phyloP scores from a whole-genome alignment of 2,329 filamentous ascomycete species.

The Alternaria sp. region DNA sequence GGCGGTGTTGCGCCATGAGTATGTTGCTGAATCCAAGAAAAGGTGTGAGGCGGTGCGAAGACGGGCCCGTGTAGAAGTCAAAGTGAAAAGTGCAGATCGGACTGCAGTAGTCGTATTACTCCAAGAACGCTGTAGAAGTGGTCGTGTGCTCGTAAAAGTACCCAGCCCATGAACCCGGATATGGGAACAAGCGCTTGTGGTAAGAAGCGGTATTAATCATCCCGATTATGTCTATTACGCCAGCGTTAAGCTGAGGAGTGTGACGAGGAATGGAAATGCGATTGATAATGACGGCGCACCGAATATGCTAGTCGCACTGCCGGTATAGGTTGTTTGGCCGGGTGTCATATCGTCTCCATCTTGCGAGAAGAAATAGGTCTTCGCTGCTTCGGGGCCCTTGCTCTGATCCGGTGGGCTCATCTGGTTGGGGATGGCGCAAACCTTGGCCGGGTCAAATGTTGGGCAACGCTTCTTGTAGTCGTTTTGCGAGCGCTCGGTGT shows the following conservation, averaged over 20 bases:
- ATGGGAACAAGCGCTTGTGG: neutral
- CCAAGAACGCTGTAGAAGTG: conserved; percentile 2
- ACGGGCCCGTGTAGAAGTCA: neutral
- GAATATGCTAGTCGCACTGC: conserved; percentile 25
- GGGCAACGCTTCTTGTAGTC: conserved; percentile 42
- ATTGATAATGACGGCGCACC: conserved; percentile 24
- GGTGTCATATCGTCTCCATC: conserved; percentile 32
- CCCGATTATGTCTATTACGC: conserved; percentile 17
- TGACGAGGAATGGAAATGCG: conserved; percentile 31
- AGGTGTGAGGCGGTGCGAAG: neutral
- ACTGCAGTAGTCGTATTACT: neutral
- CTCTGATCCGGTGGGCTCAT: conserved; percentile 36
- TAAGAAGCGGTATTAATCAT: neutral
- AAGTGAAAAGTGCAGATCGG: neutral
- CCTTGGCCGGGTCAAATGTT: conserved; percentile 32
- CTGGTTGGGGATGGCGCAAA: conserved; percentile 45
- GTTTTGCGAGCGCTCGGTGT: conserved; percentile 33
- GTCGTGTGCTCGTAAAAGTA: conserved; percentile 1
- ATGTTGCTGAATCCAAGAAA: neutral
- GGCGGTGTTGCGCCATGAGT: conserved; percentile 7
- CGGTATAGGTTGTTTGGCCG: conserved; percentile 34
- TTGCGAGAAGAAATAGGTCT: conserved; percentile 47
- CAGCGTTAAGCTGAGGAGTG: conserved; percentile 36
- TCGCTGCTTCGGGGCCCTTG: conserved; percentile 29
- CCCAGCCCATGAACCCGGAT: neutral